Evolutionary conservation across 106 monocot species (phyloP), one percentile per base, ranked within the genome.

Genomic region (Allium cepa): DNA sequence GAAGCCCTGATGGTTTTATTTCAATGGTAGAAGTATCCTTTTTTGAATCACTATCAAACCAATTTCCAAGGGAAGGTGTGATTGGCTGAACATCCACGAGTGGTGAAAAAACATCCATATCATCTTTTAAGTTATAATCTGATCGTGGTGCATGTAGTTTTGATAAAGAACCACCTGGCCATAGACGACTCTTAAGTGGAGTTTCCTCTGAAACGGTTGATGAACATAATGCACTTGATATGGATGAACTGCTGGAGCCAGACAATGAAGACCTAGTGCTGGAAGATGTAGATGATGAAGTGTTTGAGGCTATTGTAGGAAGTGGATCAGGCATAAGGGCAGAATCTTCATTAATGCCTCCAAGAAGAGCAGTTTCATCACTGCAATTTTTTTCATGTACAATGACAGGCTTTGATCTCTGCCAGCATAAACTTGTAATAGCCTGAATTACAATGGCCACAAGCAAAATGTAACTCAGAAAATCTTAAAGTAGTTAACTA

Each of bases 91-190:
- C 90, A 80, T 99, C 99, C 15, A 87, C 99, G 57, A 99, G 79
- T 17, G 99, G 99, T 56, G 99, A 99, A 71, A 99, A 99, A 11
- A 99, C 90, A 81, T 93, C 93, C 99, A 99, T 99, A 74, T 99
- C 99, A 78, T 99, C 99, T 69, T 99, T 99, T 10, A 93, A 59
- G 60, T 76, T 80, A 59, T 65, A 78, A 66, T 18, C 76, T 70
- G 59, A 49, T 9, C 73, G 86, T 66, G 84, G 79, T 49, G 90
- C 84, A 5, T 90, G 92, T 28, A 91, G 79, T 80, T 76, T 90
- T 56, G 87, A 69, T 67, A 96, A 72, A 82, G 79, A 51, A 60
- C 85, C 79, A 45, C 76, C 81, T 65, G 81, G 51, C 73, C 78
- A 74, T 69, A 76, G 64, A 46, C 78, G 79, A 61, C 56, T 80